Evolutionary conservation across 176 grass and related monocot genomes (phyloP).

Genomic region (Dendrocalamus sinicus): DNA sequence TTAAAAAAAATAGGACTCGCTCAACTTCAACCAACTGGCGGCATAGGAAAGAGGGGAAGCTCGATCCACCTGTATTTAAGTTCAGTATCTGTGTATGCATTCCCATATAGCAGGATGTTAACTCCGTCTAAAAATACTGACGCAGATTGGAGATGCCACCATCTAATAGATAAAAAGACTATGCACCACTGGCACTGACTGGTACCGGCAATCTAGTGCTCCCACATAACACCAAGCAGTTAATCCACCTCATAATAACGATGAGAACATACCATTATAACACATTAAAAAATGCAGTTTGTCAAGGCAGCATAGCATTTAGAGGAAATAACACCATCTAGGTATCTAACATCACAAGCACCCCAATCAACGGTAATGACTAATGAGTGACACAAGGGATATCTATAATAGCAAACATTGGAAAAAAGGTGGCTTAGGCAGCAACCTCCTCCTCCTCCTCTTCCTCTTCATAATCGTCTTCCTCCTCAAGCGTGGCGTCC

Average conservation of each 20-base stretch:
- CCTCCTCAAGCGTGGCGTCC: slow-evolving; percentile 62
- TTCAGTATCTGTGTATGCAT: not conserved
- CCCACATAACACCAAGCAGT: slow-evolving; percentile 29
- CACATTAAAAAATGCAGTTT: slow-evolving; percentile 34
- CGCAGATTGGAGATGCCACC: not conserved
- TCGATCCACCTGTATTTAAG: not conserved
- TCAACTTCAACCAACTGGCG: not conserved
- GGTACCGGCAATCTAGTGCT: not conserved
- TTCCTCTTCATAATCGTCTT: slow-evolving; percentile 67
- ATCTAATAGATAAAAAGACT: not conserved
- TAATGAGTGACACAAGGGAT: slow-evolving; percentile 31
- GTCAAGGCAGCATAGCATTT: slow-evolving; percentile 26
- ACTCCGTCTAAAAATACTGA: not conserved
- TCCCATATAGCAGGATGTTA: not conserved
- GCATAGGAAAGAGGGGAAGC: not conserved
- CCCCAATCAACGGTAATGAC: slow-evolving; percentile 11
- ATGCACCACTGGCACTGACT: not conserved
- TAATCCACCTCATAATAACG: slow-evolving; percentile 31
- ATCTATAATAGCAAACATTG: not conserved
- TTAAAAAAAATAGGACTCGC: not conserved
- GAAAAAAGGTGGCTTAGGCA: not conserved
- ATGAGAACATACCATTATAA: slow-evolving; percentile 29
- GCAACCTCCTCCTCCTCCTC: slow-evolving; percentile 52
- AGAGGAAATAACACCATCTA: slow-evolving; percentile 9
- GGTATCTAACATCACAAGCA: slow-evolving; percentile 42